Evolutionary conservation across 2,329 filamentous ascomycete genomes (phyloP).

Genomic region (Penicillium decumbens): DNA sequence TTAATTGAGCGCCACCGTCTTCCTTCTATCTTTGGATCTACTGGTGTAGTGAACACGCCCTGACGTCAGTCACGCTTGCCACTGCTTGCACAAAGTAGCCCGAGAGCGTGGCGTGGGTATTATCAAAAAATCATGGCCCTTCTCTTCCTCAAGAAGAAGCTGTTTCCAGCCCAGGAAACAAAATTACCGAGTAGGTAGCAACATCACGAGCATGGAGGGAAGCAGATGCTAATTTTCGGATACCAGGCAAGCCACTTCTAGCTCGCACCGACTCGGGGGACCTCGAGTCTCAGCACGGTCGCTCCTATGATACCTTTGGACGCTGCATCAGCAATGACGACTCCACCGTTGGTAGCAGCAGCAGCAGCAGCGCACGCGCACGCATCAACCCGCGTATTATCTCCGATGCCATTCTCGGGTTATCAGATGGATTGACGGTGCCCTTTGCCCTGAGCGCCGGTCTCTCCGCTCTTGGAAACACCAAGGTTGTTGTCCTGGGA

Average conservation of each 20-base stretch:
- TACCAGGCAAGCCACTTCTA: constrained; percentile 33
- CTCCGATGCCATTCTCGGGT: constrained; percentile 65
- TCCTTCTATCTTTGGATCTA: background rate
- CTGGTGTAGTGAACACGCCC: background rate
- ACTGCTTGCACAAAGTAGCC: background rate
- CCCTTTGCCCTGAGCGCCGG: constrained; percentile 75
- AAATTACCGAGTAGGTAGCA: constrained; percentile 12
- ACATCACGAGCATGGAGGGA: background rate
- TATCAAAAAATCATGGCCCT: constrained; percentile 30
- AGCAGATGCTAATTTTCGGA: constrained; percentile 5
- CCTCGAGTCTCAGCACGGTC: constrained; percentile 30
- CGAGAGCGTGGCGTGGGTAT: background rate
- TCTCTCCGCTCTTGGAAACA: constrained; percentile 56
- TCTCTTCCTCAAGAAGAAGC: constrained; percentile 37
- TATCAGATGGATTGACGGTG: constrained; percentile 73
- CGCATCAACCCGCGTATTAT: constrained; percentile 44
- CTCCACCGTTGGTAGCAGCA: constrained; percentile 15
- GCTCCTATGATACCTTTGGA: constrained; percentile 35
- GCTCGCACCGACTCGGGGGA: constrained; percentile 25
- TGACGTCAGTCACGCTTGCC: constrained; percentile 4
- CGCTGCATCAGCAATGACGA: constrained; percentile 22
- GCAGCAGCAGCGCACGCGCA: constrained; percentile 25
- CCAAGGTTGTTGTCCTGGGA: constrained; percentile 65
- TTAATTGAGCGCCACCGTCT: background rate
- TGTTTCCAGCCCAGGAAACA: constrained; percentile 29